Base-by-base conservation (phyloP, 2,329 filamentous ascomycete genomes). In the Trichoderma aggressivum region DNA sequence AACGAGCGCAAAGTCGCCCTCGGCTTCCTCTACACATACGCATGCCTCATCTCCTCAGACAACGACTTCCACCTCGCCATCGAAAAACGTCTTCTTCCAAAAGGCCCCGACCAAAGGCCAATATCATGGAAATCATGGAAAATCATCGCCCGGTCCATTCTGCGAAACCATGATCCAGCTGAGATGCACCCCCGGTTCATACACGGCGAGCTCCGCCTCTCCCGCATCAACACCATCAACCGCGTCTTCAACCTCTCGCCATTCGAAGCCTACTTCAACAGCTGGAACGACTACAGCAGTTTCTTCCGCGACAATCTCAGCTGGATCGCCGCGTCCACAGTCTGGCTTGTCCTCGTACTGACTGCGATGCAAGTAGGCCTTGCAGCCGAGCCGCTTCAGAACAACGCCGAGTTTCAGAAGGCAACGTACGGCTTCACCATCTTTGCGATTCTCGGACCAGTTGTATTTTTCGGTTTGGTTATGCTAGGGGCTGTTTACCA, bases 201-300 rank as follows among this genome's bases (percentile, higher is more conserved):
- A 12, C 36, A 47, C 36, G 61, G 61, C 21, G 61, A 64, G 61
- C 26, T 64, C 7, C 34, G 61, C 0, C 43, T 64, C n/a, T 30
- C 36, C 7, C 61, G 61, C 61, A 64, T 64, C 61, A 64, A 64
- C 30, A 32, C 61, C 61, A 24, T 64, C 36, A 24, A 64, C 61
- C 61, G 61, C 43, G 3, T 64, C 43, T 28, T 47, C 26, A 26
- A 50, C 24, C 34, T 47, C 61, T 64, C 61, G 1, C 61, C 61
- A 12, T 64, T 64, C 14, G 36, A 43, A 30, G 21, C 61, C 3
- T 64, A 64, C 28, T 64, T 32, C 30, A 60, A 60, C 30, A 32
- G 30, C 30, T 60, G 56, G 30, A 34, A 60, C 30, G 30, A 60
- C 56, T 60, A 60, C 10, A 32, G 30, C n/a, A 60, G 56, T 6